These are phyloP conservation scores for Sporothrix dimorphospora DNA, from an alignment of 2,329 filamentous ascomycete species.

Conservation along the genomic window DNA sequence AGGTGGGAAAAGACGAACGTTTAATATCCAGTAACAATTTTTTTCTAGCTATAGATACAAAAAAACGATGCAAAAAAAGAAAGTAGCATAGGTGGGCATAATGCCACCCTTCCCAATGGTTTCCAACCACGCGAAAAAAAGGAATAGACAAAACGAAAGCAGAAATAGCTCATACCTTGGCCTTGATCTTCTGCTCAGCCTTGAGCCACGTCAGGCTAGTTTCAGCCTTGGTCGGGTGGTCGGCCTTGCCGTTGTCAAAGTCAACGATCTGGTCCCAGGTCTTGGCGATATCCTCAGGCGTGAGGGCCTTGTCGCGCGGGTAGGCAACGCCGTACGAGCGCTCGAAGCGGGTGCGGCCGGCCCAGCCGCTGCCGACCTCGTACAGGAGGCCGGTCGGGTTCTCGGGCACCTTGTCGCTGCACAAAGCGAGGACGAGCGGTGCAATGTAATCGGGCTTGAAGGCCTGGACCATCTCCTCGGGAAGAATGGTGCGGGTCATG, in stretches of 20 bases:
- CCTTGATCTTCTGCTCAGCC: conserved; percentile 66
- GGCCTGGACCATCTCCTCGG: conserved; percentile 95
- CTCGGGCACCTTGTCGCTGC: conserved; percentile 82
- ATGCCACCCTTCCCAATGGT: neutral
- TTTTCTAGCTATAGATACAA: conserved; percentile 29
- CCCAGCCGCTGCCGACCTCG: conserved; percentile 95
- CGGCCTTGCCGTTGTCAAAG: conserved; percentile 85
- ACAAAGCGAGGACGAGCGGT: conserved; percentile 83
- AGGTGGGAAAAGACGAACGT: conserved; percentile 31
- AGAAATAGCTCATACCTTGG: conserved; percentile 59
- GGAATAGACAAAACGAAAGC: conserved; percentile 34
- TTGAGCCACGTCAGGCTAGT: conserved; percentile 76
- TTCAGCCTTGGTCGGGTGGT: conserved; percentile 79
- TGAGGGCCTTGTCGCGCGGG: conserved; percentile 80
- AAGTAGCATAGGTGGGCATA: conserved; percentile 32
- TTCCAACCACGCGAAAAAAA: conserved; percentile 12
- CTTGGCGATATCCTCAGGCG: conserved; percentile 79
- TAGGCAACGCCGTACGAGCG: conserved; percentile 86
- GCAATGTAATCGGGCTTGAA: conserved; percentile 99
- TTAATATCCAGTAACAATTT: conserved; percentile 35
- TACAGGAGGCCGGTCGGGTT: conserved; percentile 84
- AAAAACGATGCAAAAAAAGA: conserved; percentile 28
- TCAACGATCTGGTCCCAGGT: conserved; percentile 78
- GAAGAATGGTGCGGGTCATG: conserved; percentile 93
- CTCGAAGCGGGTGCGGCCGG: conserved; percentile 91